Conservation (phyloP, 371 early-diverging fungal species). For the Mortierella sp. region DNA sequence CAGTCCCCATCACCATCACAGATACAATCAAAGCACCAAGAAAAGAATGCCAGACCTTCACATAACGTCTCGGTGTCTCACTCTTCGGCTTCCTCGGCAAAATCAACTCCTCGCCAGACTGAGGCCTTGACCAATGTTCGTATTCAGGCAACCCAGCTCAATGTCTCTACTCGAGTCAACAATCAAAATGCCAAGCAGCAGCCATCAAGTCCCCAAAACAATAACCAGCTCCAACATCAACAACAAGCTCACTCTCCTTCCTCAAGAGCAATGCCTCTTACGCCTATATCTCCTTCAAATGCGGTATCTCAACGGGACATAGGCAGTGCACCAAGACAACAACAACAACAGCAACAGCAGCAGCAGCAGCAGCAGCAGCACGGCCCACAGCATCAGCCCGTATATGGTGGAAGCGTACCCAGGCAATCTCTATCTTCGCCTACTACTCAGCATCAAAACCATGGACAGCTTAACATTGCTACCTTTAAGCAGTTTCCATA, state of each 20-base stretch:
- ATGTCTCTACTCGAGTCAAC: neutral
- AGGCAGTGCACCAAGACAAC: neutral
- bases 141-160: neutral
- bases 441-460: neutral
- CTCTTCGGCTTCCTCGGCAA: neutral
- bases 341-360: neutral
- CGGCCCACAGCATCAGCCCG: slow-evolving; percentile 9
- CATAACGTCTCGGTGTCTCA: too few species aligned
- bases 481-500: slow-evolving; percentile 10
- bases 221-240: slow-evolving; percentile 5
- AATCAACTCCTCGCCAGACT: neutral
- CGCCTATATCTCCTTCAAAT: slow-evolving; percentile 22
- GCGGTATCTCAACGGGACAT: slow-evolving; percentile 1
- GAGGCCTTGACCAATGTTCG: neutral
- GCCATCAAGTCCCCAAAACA: neutral
- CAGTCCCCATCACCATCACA: slow-evolving; percentile 29
- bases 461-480: slow-evolving; percentile 3
- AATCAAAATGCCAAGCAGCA: slow-evolving; percentile 6
- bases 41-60: neutral
- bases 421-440: slow-evolving; percentile 4
- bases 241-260: neutral
- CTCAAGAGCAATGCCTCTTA: slow-evolving; percentile 1
- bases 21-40: slow-evolving; percentile 9
- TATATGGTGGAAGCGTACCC: slow-evolving; percentile 18
- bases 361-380: neutral